Percentiles rank a stretch among this genome's conserved stretches.
Evolutionary conservation across 352 stramenopile species (phyloP).

Genomic region (Blastocystis sp.): DNA sequence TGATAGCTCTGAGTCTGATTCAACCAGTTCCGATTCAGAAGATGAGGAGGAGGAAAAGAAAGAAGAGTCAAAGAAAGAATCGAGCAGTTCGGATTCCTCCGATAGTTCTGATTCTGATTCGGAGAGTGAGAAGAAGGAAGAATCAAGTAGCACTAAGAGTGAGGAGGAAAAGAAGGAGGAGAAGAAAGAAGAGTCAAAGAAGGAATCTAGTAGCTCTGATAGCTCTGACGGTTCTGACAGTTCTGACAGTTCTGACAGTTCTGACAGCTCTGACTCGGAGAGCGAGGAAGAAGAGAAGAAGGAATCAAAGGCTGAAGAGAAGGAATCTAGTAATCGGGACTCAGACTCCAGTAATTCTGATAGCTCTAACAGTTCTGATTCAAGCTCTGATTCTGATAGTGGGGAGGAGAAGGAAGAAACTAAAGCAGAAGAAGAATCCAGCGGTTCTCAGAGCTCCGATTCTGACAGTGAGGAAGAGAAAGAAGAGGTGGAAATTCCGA

Average conservation of each 20-base stretch:
- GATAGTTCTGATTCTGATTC: slow-evolving; percentile 25
- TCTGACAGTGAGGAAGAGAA: slow-evolving; percentile 28
- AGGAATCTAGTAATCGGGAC: background rate
- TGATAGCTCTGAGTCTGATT: background rate
- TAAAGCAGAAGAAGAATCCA: background rate
- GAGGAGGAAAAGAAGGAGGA: slow-evolving; percentile 5
- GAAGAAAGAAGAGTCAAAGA: slow-evolving; percentile 14
- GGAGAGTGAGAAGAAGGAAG: background rate
- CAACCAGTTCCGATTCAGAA: background rate
- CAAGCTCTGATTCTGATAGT: too few relatives aligned
- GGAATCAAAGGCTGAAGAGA: background rate
- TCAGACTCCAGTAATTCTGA: background rate
- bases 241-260: background rate
- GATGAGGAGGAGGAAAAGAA: background rate
- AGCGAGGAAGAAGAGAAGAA: slow-evolving; percentile 10
- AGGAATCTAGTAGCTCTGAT: slow-evolving; percentile 26
- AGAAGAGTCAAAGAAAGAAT: background rate
- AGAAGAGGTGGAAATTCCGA: background rate
- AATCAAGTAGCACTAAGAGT: slow-evolving; percentile 9
- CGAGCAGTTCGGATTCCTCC: slow-evolving; percentile 23
- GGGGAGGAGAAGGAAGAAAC: background rate
- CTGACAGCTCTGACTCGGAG: background rate
- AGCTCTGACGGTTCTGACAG: slow-evolving; percentile 6
- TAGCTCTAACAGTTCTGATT: too few relatives aligned
- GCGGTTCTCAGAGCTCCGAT: background rate